Conservation (phyloP, 2,329 filamentous ascomycete species). For the Diaporthe longicolla region DNA sequence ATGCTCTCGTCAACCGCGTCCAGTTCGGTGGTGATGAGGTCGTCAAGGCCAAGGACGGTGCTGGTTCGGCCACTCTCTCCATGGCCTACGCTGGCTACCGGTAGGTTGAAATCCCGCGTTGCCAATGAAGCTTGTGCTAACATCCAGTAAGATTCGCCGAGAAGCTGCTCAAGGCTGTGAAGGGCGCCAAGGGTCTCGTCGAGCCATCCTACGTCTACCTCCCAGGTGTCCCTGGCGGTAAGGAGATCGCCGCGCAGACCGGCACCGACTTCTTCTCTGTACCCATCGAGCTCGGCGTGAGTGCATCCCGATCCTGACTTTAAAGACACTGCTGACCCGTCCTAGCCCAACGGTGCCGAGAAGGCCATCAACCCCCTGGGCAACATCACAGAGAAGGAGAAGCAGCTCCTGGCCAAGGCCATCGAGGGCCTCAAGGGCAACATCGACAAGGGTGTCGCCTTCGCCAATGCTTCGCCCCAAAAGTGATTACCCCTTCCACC, state of each 20-base stretch:
- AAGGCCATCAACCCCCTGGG: constrained; percentile 86
- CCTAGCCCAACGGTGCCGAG: constrained; percentile 84
- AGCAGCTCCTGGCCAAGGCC: constrained; percentile 84
- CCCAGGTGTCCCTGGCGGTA: constrained; percentile 88
- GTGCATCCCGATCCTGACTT: constrained; percentile 54
- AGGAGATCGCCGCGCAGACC: constrained; percentile 85
- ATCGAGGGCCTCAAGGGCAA: constrained; percentile 89
- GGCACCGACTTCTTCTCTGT: constrained; percentile 96
- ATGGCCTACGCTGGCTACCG: constrained; percentile 95
- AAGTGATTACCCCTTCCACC: constrained; percentile 75
- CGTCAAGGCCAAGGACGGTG: constrained; percentile 87
- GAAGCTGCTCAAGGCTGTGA: constrained; percentile 88
- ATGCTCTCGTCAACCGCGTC: constrained; percentile 91
- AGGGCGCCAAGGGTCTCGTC: constrained; percentile 92
- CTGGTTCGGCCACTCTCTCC: constrained; percentile 85
- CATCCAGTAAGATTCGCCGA: constrained; percentile 82
- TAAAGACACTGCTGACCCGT: constrained; percentile 22
- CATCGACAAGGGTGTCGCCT: constrained; percentile 93
- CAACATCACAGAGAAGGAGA: constrained; percentile 86
- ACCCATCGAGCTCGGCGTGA: constrained; percentile 93
- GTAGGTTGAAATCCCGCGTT: constrained; percentile 60
- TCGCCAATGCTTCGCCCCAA: constrained; percentile 88
- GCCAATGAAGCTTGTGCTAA: constrained; percentile 34
- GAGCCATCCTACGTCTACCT: constrained; percentile 98
- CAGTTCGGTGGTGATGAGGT: constrained; percentile 98